Conservation (phyloP, 2,329 filamentous ascomycete genomes). For the Penicillium frequentans region DNA sequence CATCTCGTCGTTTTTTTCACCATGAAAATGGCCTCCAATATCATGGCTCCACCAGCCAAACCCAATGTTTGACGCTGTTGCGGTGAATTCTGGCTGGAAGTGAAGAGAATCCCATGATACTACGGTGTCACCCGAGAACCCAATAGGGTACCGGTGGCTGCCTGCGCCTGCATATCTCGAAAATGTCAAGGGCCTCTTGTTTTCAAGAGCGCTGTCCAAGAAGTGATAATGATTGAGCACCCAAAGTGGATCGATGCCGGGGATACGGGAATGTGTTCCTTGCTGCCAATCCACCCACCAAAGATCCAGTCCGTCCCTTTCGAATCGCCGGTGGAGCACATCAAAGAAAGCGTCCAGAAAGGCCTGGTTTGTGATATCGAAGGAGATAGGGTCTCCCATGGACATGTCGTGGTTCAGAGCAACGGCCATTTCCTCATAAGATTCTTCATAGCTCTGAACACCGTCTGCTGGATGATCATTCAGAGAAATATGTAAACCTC, state of each 20-base stretch:
- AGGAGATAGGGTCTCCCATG: slow-evolving; percentile 53
- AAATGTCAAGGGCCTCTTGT: slow-evolving; percentile 54
- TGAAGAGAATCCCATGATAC: slow-evolving; percentile 61
- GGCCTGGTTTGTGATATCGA: slow-evolving; percentile 55
- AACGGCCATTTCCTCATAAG: slow-evolving; percentile 56
- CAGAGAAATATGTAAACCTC: slow-evolving; percentile 55
- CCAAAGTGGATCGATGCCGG: slow-evolving; percentile 64
- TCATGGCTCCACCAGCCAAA: slow-evolving; percentile 71
- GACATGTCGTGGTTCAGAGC: slow-evolving; percentile 54
- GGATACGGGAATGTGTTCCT: slow-evolving; percentile 55
- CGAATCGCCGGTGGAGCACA: slow-evolving; percentile 50
- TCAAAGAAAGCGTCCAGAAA: slow-evolving; percentile 60
- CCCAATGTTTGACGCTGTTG: slow-evolving; percentile 65
- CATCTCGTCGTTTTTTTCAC: slow-evolving; percentile 59
- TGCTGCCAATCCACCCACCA: slow-evolving; percentile 72
- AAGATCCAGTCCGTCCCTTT: slow-evolving; percentile 60
- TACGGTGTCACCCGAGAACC: slow-evolving; percentile 63
- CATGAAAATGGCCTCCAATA: slow-evolving; percentile 63
- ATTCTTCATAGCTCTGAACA: slow-evolving; percentile 57
- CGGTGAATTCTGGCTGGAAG: slow-evolving; percentile 68
- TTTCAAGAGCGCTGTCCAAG: slow-evolving; percentile 50
- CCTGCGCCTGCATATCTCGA: slow-evolving; percentile 64
- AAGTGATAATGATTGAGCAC: slow-evolving; percentile 66
- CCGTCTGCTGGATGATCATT: slow-evolving; percentile 66
- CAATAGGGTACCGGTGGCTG: slow-evolving; percentile 64